Evolutionary conservation across 2,329 filamentous ascomycete species (phyloP), one percentile per base, ranked within the genome.

Genomic region (Cytospora leucostoma): DNA sequence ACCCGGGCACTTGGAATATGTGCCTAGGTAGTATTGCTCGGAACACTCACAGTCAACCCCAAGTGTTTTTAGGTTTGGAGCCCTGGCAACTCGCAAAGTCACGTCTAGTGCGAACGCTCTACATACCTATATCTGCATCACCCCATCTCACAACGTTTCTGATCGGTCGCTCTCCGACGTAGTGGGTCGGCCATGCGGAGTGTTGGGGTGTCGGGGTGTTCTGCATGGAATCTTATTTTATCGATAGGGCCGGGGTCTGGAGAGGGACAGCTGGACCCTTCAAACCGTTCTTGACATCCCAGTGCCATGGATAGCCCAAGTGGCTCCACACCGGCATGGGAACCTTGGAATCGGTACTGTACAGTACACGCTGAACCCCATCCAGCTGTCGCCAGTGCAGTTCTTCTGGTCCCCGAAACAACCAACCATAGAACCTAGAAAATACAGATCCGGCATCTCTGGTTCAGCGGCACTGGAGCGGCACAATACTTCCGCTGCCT

Each of bases 121-220:
- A 44, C 8, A 55, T 49, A 32, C 38, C 34, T 38, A 47, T 38
- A 49, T 47, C 44, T 47, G 44, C 54, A 38, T 27, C 34, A 38
- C 34, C 21, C 34, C 21, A 19, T 47, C 27, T 27, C 38, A 12
- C 53, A 17, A 52, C 58, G 35, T 27, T 56, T 15, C 32, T 37
- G 33, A 62, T 62, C 59, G 55, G 59, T 50, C 38, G 40, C 51
- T 62, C 50, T 56, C 60, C 51, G 55, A 59, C 59, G 52, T 40
- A 56, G 60, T 65, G 63, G 59, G 49, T 65, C 63, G n/a, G n/a
- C 50, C 58, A 47, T 17, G 58, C 55, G 55, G 38, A 63, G 52
- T 54, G 61, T 49, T 38, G 37, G 19, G 50, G 38, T 38, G 44
- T 19, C 47, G 51, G 50, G 33, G 57, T 49, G 58, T 57, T 34